phyloP scores from a whole-genome alignment of 768 basidiomycete genomes.

The Lactifluus volemus region DNA sequence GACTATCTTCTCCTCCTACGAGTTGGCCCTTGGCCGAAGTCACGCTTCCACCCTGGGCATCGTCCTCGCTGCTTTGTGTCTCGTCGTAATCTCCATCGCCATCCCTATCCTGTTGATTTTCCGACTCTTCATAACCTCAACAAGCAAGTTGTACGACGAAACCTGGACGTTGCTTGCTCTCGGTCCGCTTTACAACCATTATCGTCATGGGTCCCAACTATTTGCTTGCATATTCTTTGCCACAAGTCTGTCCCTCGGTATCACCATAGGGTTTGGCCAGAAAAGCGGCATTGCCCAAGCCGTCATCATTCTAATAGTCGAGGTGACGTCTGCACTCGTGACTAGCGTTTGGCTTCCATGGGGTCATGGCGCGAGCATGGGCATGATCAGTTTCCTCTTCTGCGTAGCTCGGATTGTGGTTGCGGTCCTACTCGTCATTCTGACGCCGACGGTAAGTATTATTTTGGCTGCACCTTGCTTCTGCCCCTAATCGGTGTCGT shows the following conservation, averaged over 20 bases:
- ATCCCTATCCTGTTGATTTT: conserved; percentile 67
- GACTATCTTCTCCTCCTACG: conserved; percentile 85
- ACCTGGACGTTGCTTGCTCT: conserved; percentile 83
- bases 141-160: conserved; percentile 90
- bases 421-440: conserved; percentile 82
- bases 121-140: conserved; percentile 72
- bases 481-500: conserved; percentile 5
- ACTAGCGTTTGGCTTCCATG: conserved; percentile 95
- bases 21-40: conserved; percentile 54
- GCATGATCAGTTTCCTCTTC: conserved; percentile 87
- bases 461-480: background rate
- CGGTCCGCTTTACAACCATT: conserved; percentile 93
- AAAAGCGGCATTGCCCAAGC: conserved; percentile 86
- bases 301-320: conserved; percentile 80
- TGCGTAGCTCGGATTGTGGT: conserved; percentile 86
- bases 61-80: conserved; percentile 74
- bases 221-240: conserved; percentile 77
- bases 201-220: conserved; percentile 82
- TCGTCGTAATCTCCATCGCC: conserved; percentile 69
- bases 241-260: conserved; percentile 73
- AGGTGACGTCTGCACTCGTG: conserved; percentile 77
- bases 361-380: conserved; percentile 97
- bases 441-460: conserved; percentile 65
- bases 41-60: conserved; percentile 51
- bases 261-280: conserved; percentile 87